A percentile compares a stretch with the other conserved stretches of the same genome.
Conservation (phyloP, 768 basidiomycete genomes). For the Russula brevipes region DNA sequence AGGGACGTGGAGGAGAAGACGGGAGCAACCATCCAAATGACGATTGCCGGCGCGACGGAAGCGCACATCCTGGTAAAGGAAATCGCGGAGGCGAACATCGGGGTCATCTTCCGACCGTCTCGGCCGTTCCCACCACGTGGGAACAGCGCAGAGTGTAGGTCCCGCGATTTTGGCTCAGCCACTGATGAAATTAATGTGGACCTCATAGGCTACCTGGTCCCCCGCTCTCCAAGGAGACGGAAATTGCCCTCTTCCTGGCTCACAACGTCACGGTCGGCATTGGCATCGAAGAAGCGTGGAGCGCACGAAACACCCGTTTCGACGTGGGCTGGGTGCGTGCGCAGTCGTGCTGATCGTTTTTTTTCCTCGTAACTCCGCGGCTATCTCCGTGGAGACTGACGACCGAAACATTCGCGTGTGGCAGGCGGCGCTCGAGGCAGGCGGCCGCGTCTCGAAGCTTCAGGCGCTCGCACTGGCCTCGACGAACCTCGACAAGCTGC, state of each 20-base stretch:
- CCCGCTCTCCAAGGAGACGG: conserved; percentile 58
- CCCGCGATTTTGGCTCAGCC: neutral
- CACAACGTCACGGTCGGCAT: conserved; percentile 72
- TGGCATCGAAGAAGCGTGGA: conserved; percentile 62
- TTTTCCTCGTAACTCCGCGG: neutral
- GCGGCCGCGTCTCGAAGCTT: conserved; percentile 32
- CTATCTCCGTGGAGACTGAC: conserved; percentile 4
- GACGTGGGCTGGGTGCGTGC: conserved; percentile 74
- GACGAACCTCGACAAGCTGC: conserved; percentile 43
- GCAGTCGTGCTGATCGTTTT: conserved; percentile 1
- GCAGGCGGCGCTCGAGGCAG: conserved; percentile 27
- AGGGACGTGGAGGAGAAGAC: conserved; percentile 47
- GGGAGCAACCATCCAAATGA: conserved; percentile 42
- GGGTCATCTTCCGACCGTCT: conserved; percentile 62
- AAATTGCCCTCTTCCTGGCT: conserved; percentile 54
- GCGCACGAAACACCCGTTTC: conserved; percentile 70
- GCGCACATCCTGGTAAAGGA: conserved; percentile 69
- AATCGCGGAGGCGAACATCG: conserved; percentile 60
- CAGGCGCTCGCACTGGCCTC: conserved; percentile 51
- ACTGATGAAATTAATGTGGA: neutral
- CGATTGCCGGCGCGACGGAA: conserved; percentile 57
- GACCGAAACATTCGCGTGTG: neutral
- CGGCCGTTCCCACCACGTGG: conserved; percentile 69
- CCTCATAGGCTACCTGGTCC: conserved; percentile 59
- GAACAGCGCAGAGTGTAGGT: conserved; percentile 58